Percentiles rank a stretch among this genome's conserved stretches.
Evolutionary conservation across 257 asterid species (phyloP).

Genomic region (Fraxinus anomala): DNA sequence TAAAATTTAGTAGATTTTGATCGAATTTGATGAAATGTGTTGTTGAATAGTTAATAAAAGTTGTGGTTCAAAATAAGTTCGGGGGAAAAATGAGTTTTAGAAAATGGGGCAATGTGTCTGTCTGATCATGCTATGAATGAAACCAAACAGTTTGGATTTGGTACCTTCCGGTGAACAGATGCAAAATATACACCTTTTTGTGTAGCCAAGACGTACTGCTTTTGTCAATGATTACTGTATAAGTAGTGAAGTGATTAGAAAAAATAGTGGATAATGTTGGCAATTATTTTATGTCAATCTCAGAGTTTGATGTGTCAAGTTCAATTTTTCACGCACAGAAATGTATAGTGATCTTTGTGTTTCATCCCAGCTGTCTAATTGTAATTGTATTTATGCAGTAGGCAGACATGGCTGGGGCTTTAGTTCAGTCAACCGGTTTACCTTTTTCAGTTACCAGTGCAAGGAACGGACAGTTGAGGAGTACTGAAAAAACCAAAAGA

Average conservation of each 20-base stretch:
- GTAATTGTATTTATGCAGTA: constrained; percentile 37
- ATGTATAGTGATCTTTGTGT: neutral
- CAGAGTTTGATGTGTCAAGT: neutral
- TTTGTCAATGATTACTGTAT: neutral
- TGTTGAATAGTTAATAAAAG: no score
- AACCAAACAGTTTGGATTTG: neutral
- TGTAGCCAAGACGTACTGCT: neutral
- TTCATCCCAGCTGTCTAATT: constrained; percentile 15
- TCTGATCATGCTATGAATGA: neutral
- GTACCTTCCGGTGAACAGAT: neutral
- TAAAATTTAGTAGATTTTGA: no score
- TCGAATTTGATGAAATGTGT: no score
- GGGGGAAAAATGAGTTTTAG: no score
- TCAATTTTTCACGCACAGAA: neutral
- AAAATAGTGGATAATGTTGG: neutral
- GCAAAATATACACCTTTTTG: neutral
- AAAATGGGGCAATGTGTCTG: neutral
- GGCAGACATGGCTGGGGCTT: constrained; percentile 67
- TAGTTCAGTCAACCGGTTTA: constrained; percentile 64
- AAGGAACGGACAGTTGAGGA: constrained; percentile 47
- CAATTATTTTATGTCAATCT: neutral
- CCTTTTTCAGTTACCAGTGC: constrained; percentile 56
- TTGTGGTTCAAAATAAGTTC: no score
- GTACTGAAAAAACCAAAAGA: constrained; percentile 49
- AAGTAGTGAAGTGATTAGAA: neutral